Evolutionary conservation across 2,329 filamentous ascomycete genomes (phyloP), one percentile per base, ranked within the genome.

Genomic region (Zymoseptoria brevis): DNA sequence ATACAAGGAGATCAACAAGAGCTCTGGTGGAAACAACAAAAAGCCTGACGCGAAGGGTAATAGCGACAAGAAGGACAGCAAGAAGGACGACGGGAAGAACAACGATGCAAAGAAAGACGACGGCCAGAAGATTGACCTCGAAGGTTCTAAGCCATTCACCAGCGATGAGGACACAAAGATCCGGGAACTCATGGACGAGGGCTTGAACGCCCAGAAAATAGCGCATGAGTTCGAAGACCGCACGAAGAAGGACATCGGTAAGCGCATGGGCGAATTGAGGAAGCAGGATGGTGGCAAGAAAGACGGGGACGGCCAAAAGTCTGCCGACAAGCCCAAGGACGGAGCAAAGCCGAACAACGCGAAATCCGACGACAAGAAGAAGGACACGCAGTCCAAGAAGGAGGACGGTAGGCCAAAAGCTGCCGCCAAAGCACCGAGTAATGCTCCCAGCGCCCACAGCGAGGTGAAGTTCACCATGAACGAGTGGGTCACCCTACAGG

Each of bases 401-500:
- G 55, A 62, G 13, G 53, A 41, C 8, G 29, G 53, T 21, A 60
- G 62, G 22, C 56, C 62, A 4, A 63, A 65, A 54, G 55, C 45
- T 35, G 54, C 13, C 8, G 35, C 21, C 26, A 63, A 63, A 63
- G 55, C 59, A 48, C 50, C 54, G n/a, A 60, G 55, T 48, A 60
- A 48, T 22, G 58, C 57, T 35, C 54, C 52, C 30, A 62, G 58
- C 52, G 54, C 19, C 26, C 56, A 54, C 29, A 60, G 59, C 41
- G 68, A 68, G 19, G 63, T 64, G 21, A 62, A 66, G 53, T 71
- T 71, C 66, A 72, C 67, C 19, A 63, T 72, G 53, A 50, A 35
- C 54, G 66, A 72, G 53, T 71, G 68, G 68, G 62, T 63, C 35
- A 65, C 64, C 7, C 64, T 74, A 8, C 60, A 68, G 21, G 70